These are phyloP conservation scores for Penstemon eatonii DNA, from an alignment of 257 asterid species.

Conservation along the genomic window DNA sequence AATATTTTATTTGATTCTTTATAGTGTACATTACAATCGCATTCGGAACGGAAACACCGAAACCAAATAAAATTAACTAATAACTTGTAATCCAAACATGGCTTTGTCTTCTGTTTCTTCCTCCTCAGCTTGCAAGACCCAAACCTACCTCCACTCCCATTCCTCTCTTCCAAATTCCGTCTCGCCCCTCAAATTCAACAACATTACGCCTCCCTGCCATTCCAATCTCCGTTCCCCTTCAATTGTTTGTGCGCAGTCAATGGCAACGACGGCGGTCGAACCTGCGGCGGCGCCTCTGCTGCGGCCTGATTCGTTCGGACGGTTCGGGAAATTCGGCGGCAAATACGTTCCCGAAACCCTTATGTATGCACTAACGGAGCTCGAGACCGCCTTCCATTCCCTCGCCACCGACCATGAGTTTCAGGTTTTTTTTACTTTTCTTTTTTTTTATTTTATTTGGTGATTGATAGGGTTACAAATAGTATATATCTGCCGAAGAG, in stretches of 20 bases:
- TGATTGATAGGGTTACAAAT: not conserved
- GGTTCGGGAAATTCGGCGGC: slow-evolving; percentile 87
- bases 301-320: slow-evolving; percentile 88
- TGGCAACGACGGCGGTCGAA: slow-evolving; percentile 44
- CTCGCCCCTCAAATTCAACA: slow-evolving; percentile 30
- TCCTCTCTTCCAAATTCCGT: slow-evolving; percentile 30
- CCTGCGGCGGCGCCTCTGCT: slow-evolving; percentile 32
- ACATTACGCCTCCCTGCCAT: slow-evolving; percentile 13
- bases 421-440: slow-evolving; percentile 52
- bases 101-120: slow-evolving; percentile 35
- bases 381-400: slow-evolving; percentile 69
- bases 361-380: slow-evolving; percentile 87
- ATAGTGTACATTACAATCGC: too few relatives aligned
- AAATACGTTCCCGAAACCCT: slow-evolving; percentile 89
- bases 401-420: slow-evolving; percentile 60
- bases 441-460: not conserved
- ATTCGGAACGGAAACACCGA: too few relatives aligned
- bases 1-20: too few relatives aligned
- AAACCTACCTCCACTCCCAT: slow-evolving; percentile 42
- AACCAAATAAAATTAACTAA: too few relatives aligned
- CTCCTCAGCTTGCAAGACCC: slow-evolving; percentile 35
- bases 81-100: slow-evolving; percentile 32
- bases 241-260: slow-evolving; percentile 35
- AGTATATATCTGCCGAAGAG: not conserved
- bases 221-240: slow-evolving; percentile 27